A percentile compares a stretch with the other conserved stretches of the same genome.
Evolutionary conservation across 2,329 filamentous ascomycete genomes (phyloP).

Genomic region (Nothopassalora personata): DNA sequence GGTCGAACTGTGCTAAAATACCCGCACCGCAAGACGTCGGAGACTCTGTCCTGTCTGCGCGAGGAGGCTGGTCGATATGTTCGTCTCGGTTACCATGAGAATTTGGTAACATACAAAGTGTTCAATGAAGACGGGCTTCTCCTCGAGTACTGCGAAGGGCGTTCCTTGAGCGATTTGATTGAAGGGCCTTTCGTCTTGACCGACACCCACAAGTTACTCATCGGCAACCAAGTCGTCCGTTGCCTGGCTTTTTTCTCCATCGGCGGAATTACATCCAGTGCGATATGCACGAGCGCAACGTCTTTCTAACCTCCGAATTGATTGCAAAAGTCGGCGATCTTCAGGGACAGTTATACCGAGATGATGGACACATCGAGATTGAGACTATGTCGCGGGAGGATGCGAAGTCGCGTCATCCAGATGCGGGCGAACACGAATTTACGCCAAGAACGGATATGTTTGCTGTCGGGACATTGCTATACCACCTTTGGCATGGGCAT

Average conservation of each 20-base stretch:
- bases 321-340: constrained; percentile 10
- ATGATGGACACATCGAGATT: constrained; percentile 6
- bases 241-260: constrained; percentile 6
- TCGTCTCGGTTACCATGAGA: background rate
- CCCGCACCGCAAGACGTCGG: background rate
- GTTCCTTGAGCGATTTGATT: background rate
- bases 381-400: constrained; percentile 5
- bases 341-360: constrained; percentile 7
- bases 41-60: background rate
- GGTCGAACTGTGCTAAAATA: background rate
- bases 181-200: background rate
- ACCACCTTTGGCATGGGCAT: background rate
- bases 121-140: background rate
- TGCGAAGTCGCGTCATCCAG: constrained; percentile 10
- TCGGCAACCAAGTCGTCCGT: constrained; percentile 4
- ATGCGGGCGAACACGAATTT: constrained; percentile 7
- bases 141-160: background rate
- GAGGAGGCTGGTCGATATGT: background rate
- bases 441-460: background rate
- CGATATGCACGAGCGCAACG: constrained; percentile 8
- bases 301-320: constrained; percentile 8
- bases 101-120: background rate
- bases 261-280: constrained; percentile 7
- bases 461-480: background rate
- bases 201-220: background rate